phyloP scores from a whole-genome alignment of 1,139 yeast genomes.

The Lodderomyces pseudojiufengensis region DNA sequence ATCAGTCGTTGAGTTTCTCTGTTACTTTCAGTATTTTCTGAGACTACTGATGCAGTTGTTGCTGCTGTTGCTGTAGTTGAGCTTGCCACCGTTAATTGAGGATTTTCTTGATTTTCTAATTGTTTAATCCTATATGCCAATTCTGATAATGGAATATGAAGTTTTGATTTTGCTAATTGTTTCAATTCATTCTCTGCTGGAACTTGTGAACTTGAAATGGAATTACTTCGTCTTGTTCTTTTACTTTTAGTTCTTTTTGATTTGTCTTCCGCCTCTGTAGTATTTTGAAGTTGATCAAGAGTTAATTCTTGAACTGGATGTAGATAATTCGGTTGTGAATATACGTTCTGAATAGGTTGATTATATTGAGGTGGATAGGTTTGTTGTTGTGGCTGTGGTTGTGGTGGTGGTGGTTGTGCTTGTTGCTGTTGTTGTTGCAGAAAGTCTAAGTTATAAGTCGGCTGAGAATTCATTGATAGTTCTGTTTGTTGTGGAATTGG shows the following conservation, averaged over 20 bases:
- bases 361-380: background rate
- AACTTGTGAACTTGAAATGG: conserved; percentile 24
- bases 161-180: conserved; percentile 43
- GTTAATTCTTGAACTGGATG: no score
- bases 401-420: conserved; percentile 1
- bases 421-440: conserved; percentile 1
- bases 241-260: conserved; percentile 15
- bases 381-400: background rate
- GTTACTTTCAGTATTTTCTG: conserved; percentile 16
- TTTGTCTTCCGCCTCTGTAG: no score
- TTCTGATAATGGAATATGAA: conserved; percentile 44
- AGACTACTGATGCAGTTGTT: conserved; percentile 7
- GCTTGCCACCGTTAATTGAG: conserved; percentile 16
- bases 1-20: conserved; percentile 71
- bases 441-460: background rate
- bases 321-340: background rate
- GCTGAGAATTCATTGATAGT: no score
- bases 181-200: conserved; percentile 40
- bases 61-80: background rate
- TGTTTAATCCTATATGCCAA: conserved; percentile 48
- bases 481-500: no score
- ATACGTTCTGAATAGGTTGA: conserved; percentile 1
- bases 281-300: no score
- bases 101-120: conserved; percentile 30
- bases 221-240: conserved; percentile 21